A percentile compares a stretch with the other conserved stretches of the same genome.
Conservation (phyloP, 345 rosid species). For the Rhodomyrtus tomentosa region DNA sequence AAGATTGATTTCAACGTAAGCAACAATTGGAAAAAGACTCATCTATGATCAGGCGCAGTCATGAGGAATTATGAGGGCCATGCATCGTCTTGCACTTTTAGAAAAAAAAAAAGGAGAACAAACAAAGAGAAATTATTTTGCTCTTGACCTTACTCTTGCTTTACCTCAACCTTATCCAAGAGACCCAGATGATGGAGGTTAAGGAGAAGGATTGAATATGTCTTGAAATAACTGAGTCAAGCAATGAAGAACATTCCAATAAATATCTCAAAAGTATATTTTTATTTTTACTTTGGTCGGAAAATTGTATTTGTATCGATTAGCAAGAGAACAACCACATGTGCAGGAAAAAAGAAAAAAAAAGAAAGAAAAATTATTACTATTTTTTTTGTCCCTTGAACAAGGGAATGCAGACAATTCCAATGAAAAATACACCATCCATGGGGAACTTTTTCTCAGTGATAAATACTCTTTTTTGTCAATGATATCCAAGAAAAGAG, state of each 20-base stretch:
- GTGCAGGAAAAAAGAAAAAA: not conserved
- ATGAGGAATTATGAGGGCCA: not conserved
- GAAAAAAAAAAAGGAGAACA: not conserved
- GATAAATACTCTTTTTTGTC: not conserved
- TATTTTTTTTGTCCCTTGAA: not conserved
- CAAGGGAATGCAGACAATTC: not conserved
- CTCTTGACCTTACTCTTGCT: not conserved
- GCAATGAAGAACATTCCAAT: not conserved
- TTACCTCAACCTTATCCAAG: not conserved
- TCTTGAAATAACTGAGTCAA: not conserved
- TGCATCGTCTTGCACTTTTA: not conserved
- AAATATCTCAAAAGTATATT: not conserved
- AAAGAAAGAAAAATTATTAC: not conserved
- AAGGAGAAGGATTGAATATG: not conserved
- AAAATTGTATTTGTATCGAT: not conserved
- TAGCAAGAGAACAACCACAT: not conserved
- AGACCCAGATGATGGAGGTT: not conserved
- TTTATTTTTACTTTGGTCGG: too few relatives aligned
- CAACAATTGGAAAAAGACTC: not conserved
- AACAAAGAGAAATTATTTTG: not conserved
- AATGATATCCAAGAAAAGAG: not conserved
- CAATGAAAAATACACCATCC: not conserved
- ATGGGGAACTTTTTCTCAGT: not conserved
- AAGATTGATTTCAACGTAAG: not conserved
- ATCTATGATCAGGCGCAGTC: not conserved